Evolutionary conservation across 805 yeast species (phyloP).

Genomic region (Saccharomycopsis synnaedendra): DNA sequence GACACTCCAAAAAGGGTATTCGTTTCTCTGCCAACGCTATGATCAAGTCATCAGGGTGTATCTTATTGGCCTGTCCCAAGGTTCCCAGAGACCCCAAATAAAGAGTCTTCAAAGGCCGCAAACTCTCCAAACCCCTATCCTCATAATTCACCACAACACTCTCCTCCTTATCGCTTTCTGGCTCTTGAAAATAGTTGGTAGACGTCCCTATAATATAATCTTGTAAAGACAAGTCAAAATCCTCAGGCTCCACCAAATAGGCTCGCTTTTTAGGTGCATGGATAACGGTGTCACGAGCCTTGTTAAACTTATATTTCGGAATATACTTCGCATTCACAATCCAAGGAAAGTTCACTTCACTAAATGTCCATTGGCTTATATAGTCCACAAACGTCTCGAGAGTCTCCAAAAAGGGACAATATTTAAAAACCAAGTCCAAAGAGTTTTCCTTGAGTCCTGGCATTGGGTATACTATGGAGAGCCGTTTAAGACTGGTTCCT

Average conservation of each 20-base stretch:
- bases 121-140: conserved; percentile 2
- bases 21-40: conserved; percentile 73
- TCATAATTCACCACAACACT: background rate
- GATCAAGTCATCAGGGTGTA: conserved; percentile 83
- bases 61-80: conserved; percentile 69
- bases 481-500: conserved; percentile 52
- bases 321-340: conserved; percentile 13
- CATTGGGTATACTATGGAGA: conserved; percentile 80
- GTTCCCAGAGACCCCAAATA: conserved; percentile 79
- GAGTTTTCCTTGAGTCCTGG: conserved; percentile 63
- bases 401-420: conserved; percentile 61
- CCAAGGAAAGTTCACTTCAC: conserved; percentile 25
- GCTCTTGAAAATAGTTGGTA: conserved; percentile 9
- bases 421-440: conserved; percentile 58
- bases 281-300: conserved; percentile 3
- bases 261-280: background rate
- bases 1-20: conserved; percentile 51
- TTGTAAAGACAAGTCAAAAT: background rate
- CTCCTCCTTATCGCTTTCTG: conserved; percentile 2
- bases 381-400: conserved; percentile 76
- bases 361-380: conserved; percentile 36
- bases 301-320: conserved; percentile 5
- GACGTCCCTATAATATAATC: conserved; percentile 12
- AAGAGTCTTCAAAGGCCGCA: conserved; percentile 46
- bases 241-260: background rate